Conservation (phyloP, 305 asterid genomes). For the Fraxinus ornus region DNA sequence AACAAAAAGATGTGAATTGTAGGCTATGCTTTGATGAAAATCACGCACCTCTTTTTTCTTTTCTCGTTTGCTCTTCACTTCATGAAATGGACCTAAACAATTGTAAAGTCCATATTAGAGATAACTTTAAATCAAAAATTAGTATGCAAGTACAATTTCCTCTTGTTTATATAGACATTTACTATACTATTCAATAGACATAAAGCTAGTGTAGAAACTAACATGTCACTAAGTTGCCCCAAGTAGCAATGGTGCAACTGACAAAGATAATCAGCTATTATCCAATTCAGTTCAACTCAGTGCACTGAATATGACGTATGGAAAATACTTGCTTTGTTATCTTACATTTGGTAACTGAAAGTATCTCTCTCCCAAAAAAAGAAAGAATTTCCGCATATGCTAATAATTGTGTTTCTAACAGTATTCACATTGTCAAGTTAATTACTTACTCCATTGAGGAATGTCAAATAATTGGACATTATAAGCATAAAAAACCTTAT, state of each 20-base stretch:
- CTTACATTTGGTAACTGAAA: neutral
- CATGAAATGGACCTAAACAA: conserved; percentile 83
- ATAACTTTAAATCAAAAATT: neutral
- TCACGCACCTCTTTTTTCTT: conserved; percentile 91
- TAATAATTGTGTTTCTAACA: neutral
- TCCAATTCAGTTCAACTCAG: neutral
- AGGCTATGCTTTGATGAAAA: conserved; percentile 22
- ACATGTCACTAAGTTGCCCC: neutral
- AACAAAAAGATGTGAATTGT: neutral
- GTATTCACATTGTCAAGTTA: neutral
- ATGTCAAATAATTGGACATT: neutral
- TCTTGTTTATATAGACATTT: neutral
- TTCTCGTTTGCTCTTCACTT: conserved; percentile 96
- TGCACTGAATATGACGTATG: neutral
- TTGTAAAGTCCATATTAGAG: conserved; percentile 25
- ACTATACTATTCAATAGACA: neutral
- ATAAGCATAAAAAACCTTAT: neutral
- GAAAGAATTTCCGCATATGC: neutral
- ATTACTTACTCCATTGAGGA: neutral
- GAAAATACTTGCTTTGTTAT: neutral
- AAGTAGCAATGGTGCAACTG: neutral
- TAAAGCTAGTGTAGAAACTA: neutral
- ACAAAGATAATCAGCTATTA: neutral
- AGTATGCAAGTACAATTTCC: neutral
- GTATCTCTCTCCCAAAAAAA: neutral